Evolutionary conservation across 306 rosid species (phyloP).

Genomic region (Echinosophora koreensis): DNA sequence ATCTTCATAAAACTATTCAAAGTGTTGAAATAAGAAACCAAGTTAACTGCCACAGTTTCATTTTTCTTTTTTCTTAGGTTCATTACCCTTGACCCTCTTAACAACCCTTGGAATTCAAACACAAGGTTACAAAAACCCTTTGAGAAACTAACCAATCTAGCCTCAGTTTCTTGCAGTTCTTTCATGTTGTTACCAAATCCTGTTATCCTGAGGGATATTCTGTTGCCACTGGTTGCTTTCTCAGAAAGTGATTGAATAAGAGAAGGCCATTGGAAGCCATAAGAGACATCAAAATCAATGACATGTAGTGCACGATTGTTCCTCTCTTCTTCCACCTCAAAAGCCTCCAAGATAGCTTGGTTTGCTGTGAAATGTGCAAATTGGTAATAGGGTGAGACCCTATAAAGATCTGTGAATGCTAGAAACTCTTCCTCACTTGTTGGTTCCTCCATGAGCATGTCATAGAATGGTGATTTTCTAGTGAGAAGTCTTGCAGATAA

Average conservation of each 20-base stretch:
- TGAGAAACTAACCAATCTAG: slow-evolving; percentile 64
- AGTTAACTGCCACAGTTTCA: slow-evolving; percentile 67
- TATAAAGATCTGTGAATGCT: slow-evolving; percentile 63
- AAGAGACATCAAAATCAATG: slow-evolving; percentile 67
- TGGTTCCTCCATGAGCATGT: slow-evolving; percentile 67
- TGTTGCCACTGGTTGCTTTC: slow-evolving; percentile 56
- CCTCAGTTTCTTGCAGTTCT: slow-evolving; percentile 63
- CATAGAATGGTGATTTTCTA: slow-evolving; percentile 62
- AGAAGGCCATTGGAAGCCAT: slow-evolving; percentile 83
- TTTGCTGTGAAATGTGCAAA: slow-evolving; percentile 86
- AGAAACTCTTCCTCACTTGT: slow-evolving; percentile 59
- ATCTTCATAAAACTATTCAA: slow-evolving; percentile 40
- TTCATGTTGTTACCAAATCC: slow-evolving; percentile 62
- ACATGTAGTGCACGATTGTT: slow-evolving; percentile 62
- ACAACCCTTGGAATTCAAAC: slow-evolving; percentile 68
- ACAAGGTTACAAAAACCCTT: slow-evolving; percentile 58
- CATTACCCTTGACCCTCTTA: slow-evolving; percentile 48
- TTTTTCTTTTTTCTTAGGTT: slow-evolving; percentile 55
- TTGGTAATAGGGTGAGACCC: slow-evolving; percentile 71
- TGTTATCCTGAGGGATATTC: slow-evolving; percentile 59
- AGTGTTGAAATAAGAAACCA: slow-evolving; percentile 60
- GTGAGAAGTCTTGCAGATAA: slow-evolving; percentile 65
- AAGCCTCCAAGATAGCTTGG: slow-evolving; percentile 70
- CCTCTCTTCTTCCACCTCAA: slow-evolving; percentile 59
- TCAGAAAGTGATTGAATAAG: slow-evolving; percentile 75